These are phyloP conservation scores for Stagonosporopsis tanaceti DNA, from an alignment of 2,329 filamentous ascomycete species.

Conservation along the genomic window DNA sequence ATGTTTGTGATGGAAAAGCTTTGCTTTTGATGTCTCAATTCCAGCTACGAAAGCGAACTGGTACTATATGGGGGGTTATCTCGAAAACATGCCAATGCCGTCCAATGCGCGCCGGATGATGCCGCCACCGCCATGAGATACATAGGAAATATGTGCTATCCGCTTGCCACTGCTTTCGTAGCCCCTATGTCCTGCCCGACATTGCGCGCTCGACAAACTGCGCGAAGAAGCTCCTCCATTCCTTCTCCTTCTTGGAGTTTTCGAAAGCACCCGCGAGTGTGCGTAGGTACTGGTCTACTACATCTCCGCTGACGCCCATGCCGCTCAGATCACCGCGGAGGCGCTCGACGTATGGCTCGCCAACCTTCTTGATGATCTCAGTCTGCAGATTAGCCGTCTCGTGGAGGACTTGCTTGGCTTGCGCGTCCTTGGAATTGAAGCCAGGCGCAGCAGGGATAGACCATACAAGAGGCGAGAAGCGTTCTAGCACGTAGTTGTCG, in stretches of 20 bases:
- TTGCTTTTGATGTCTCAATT: conserved; percentile 10
- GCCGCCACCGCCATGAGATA: conserved; percentile 19
- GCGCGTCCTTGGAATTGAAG: conserved; percentile 87
- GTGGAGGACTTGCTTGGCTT: conserved; percentile 84
- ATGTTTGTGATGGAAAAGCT: not conserved
- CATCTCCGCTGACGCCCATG: conserved; percentile 71
- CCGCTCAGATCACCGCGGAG: conserved; percentile 71
- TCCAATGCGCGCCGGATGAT: conserved; percentile 21
- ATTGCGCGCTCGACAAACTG: conserved; percentile 51
- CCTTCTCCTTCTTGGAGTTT: conserved; percentile 49
- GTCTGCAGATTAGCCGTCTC: conserved; percentile 90
- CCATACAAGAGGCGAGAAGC: conserved; percentile 91
- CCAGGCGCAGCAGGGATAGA: conserved; percentile 78
- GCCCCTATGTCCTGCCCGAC: conserved; percentile 27
- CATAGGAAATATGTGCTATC: conserved; percentile 7
- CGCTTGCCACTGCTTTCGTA: not conserved
- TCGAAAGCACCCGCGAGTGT: conserved; percentile 47
- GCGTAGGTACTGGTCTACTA: conserved; percentile 70
- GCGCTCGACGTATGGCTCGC: conserved; percentile 77
- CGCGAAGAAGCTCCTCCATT: conserved; percentile 57
- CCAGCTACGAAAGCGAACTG: conserved; percentile 16
- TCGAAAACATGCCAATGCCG: conserved; percentile 22
- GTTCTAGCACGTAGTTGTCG: conserved; percentile 85
- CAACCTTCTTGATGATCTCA: conserved; percentile 88
- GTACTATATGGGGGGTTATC: conserved; percentile 22